Conservation (phyloP, 108 stramenopile species). For the Skeletonema potamos region DNA sequence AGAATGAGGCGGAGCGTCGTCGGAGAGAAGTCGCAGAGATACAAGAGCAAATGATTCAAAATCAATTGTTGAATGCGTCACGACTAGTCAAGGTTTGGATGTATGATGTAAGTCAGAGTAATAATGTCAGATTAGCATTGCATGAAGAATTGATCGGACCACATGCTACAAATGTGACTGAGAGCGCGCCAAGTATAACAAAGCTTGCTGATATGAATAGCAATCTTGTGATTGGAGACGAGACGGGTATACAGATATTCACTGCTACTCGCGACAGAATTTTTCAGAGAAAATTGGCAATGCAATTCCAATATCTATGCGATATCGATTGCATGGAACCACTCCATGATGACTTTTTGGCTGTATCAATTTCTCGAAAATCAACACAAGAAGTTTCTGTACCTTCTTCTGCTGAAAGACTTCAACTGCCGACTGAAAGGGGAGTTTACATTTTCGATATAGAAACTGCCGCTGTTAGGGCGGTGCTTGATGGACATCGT, state of each 20-base stretch:
- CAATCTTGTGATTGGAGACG: conserved; percentile 29
- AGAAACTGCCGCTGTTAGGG: background rate
- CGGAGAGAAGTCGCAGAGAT: conserved; percentile 37
- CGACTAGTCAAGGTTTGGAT: conserved; percentile 42
- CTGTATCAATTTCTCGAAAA: conserved; percentile 26
- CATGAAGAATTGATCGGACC: conserved; percentile 7
- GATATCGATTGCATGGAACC: conserved; percentile 35
- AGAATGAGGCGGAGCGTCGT: conserved; percentile 39
- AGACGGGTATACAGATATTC: background rate
- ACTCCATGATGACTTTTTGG: conserved; percentile 20
- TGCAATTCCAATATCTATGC: background rate
- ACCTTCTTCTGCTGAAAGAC: background rate
- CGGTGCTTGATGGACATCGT: conserved; percentile 37
- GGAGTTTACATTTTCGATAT: conserved; percentile 39
- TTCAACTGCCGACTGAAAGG: conserved; percentile 6
- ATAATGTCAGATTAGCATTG: background rate
- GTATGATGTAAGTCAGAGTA: background rate
- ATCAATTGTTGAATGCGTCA: conserved; percentile 10
- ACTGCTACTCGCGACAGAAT: background rate
- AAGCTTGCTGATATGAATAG: conserved; percentile 6
- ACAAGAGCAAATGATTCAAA: conserved; percentile 33
- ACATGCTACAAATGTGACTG: conserved; percentile 22
- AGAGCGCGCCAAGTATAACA: background rate
- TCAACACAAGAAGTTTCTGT: background rate
- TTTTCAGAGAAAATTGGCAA: background rate